Evolutionary conservation across 495 filamentous ascomycete species (phyloP), one percentile per base, ranked within the genome.

Genomic region (Penicillium dipodomyicola): DNA sequence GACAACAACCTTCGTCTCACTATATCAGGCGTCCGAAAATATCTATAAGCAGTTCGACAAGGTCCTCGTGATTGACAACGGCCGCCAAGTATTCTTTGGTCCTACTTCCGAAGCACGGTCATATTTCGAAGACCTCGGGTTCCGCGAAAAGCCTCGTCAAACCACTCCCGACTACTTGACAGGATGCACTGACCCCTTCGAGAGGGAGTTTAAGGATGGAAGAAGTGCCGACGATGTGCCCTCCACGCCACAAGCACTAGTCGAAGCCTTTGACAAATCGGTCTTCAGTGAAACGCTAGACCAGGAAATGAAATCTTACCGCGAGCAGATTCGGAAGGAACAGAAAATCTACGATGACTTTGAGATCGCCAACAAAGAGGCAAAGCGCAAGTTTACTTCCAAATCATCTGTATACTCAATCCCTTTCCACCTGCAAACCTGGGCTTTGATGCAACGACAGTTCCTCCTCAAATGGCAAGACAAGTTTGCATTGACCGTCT

Each of bases 41-140:
- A 95, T 95, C 49, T 96, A 93, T 72, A 80, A 79, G 27, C 83
- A 87, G 45, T 96, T 96, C 60, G 91, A 96, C 73, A 95, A 94
- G 63, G 89, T 94, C 6, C 69, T 93, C 27, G 86, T 95, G 17
- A 88, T 96, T 47, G 87, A 95, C 56, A 79, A 81, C 29, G 92
- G 92, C 15, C 82, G 77, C 14, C 82, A 93, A 66, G 87, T 94
- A 3, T 96, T 87, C 73, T 94, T 91, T 59, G 92, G 92, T 0
- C 85, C 87, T 0, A 68, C 84, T 0, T 66, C 72, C 0, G 84
- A 90, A 60, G 91, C 91, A 7, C 73, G 87, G 50, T 68, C 74
- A 5, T 96, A 96, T 65, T 95, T 96, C 54, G 90, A 93, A 60
- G 79, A 80, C 0, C 82, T 96, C 15, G 91, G 92, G 6, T 96